phyloP scores from a whole-genome alignment of 2,329 filamentous ascomycete genomes.

The Daldinia eschscholtzii region DNA sequence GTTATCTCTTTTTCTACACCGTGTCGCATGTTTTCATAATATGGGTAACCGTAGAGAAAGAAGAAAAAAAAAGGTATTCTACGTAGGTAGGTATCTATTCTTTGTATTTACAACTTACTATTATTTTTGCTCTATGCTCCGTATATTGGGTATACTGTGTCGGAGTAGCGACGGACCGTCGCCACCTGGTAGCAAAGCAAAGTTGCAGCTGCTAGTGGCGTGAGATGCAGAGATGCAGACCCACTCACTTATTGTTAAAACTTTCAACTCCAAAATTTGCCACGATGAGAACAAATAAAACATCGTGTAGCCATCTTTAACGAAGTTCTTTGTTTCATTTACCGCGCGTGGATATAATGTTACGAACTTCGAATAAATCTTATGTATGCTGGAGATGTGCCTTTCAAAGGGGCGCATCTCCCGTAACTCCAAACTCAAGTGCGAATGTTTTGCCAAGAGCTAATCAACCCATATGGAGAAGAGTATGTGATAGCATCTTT shows the following conservation, averaged over 20 bases:
- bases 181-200: neutral
- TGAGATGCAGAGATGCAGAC: slow-evolving; percentile 1
- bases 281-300: slow-evolving; percentile 27
- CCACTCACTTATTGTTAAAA: slow-evolving; percentile 26
- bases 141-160: neutral
- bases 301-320: slow-evolving; percentile 2
- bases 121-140: neutral
- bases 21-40: too few relatives aligned
- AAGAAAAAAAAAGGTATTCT: neutral
- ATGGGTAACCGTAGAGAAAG: neutral
- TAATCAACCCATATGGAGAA: slow-evolving; percentile 36
- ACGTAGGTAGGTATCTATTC: too few relatives aligned
- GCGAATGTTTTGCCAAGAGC: slow-evolving; percentile 29
- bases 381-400: slow-evolving; percentile 53
- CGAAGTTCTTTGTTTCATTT: slow-evolving; percentile 2
- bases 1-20: too few relatives aligned
- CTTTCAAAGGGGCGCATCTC: slow-evolving; percentile 32
- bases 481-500: slow-evolving; percentile 41
- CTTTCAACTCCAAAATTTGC: slow-evolving; percentile 35
- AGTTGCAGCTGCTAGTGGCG: slow-evolving; percentile 9
- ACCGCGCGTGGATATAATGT: slow-evolving; percentile 41
- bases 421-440: slow-evolving; percentile 27
- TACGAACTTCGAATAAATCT: slow-evolving; percentile 48
- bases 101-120: neutral
- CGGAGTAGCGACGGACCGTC: slow-evolving; percentile 8